phyloP scores from a whole-genome alignment of 2,329 filamentous ascomycete species.

The Hymenoscyphus linearis region DNA sequence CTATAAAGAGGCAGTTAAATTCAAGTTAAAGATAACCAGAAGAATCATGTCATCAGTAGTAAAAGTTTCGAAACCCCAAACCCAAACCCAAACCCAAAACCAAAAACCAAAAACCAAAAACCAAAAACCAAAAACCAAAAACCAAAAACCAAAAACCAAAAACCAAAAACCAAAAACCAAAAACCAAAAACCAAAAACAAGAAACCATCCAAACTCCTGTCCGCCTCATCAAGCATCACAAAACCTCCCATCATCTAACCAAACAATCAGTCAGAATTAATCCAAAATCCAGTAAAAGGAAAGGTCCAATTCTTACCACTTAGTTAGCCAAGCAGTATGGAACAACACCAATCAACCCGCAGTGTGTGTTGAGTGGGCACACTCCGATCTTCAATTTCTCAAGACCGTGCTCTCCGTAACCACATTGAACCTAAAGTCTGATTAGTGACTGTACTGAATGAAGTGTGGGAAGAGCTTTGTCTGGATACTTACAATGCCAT shows the following conservation, averaged over 20 bases:
- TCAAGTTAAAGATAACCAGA: too few species aligned
- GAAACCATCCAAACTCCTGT: neutral
- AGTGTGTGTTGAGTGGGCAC: neutral
- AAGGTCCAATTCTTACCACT: neutral
- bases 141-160: too few species aligned
- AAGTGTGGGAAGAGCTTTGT: neutral
- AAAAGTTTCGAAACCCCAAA: too few species aligned
- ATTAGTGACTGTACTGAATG: neutral
- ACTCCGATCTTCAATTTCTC: neutral
- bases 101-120: too few species aligned
- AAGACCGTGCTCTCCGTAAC: neutral
- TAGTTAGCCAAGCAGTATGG: constrained; percentile 1
- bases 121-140: too few species aligned
- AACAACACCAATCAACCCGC: neutral
- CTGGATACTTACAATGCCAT: neutral
- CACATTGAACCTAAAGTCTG: neutral
- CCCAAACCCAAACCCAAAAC: too few species aligned
- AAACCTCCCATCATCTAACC: neutral
- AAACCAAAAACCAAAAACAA: too few species aligned
- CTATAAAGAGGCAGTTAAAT: too few species aligned
- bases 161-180: too few species aligned
- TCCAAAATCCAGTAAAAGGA: too few species aligned
- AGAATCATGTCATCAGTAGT: too few species aligned
- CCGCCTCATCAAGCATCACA: neutral
- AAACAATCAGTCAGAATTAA: neutral